A percentile compares a stretch with the other conserved stretches of the same genome.
These are phyloP conservation scores for Sphaerobolus stellatus DNA, from an alignment of 1,284 basidiomycete genomes.

Conservation along the genomic window DNA sequence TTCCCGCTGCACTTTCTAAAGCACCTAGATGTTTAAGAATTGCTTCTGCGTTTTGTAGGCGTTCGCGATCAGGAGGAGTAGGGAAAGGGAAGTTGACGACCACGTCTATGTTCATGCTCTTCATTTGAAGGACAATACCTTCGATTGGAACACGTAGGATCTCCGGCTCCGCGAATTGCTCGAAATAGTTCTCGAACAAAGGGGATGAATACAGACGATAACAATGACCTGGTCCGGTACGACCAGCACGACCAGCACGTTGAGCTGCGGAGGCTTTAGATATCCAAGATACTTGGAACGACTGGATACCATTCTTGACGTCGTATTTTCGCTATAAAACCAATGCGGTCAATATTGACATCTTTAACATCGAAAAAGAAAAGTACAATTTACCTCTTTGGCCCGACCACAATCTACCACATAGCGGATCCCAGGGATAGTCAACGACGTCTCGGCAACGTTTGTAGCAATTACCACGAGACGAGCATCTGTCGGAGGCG, in stretches of 20 bases:
- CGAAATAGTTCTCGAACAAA: conserved; percentile 91
- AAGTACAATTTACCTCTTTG: conserved; percentile 67
- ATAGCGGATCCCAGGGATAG: conserved; percentile 75
- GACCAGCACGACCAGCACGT: conserved; percentile 72
- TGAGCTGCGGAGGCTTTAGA: conserved; percentile 76
- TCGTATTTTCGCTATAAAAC: conserved; percentile 54
- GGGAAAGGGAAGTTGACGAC: conserved; percentile 99
- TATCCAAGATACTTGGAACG: conserved; percentile 73
- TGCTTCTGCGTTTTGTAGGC: conserved; percentile 81
- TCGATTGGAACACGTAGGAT: conserved; percentile 97
- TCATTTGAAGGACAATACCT: conserved; percentile 97
- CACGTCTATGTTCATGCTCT: conserved; percentile 97
- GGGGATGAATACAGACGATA: conserved; percentile 74
- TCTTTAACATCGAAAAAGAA: neutral
- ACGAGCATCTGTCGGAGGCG: conserved; percentile 60
- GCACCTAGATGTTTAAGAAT: conserved; percentile 85
- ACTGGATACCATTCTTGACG: conserved; percentile 60
- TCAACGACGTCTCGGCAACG: conserved; percentile 78
- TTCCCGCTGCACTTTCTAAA: conserved; percentile 49
- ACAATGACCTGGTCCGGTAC: conserved; percentile 78
- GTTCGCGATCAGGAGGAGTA: conserved; percentile 85
- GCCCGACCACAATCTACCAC: conserved; percentile 77
- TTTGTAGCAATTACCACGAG: conserved; percentile 77
- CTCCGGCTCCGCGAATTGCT: conserved; percentile 85
- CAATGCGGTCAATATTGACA: conserved; percentile 2